Base-by-base conservation (phyloP, 331 rosid genomes). In the Telfairia occidentalis region DNA sequence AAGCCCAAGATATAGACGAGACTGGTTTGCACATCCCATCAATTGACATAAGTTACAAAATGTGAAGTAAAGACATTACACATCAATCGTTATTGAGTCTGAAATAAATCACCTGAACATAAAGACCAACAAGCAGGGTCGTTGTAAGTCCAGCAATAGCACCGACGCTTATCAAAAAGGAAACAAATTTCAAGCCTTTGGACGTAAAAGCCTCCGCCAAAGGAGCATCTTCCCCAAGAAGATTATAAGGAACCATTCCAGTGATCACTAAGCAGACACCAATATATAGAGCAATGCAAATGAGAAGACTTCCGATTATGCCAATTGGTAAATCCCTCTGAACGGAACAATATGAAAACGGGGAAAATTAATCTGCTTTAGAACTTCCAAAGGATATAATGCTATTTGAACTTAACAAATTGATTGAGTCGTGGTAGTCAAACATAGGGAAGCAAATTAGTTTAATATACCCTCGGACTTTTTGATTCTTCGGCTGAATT, bases 401-500 rank as follows among this genome's bases (percentile, higher is more conserved):
- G 32, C n/a, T 16, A 34, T 37, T 55, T 57, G 28, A 60, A 60
- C 49, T 75, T 71, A 6, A 37, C 35, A 50, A 63, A 77, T 12
- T 37, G 8, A 46, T 35, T 28, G 50, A n/a, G 53, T 50, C 12
- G 3, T 3, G 35, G 2, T 64, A 69, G 19, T 28, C 48, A 40
- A 70, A 65, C 76, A 19, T 48, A 75, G 19, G 76, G 65, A 70
- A 82, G 74, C 70, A 40, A 76, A 74, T 78, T 72, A 81, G 63
- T 78, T 19, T 75, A 49, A 73, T 50, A 54, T 77, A 92, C 97
- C 97, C 92, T 96, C 0, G 97, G 99, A 75, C 84, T 87, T 85
- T 87, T 95, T 77, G 99, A 85, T 84, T 95, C 99, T 86, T 95
- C 99, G 5, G 99, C 99, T 79, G 99, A 95, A 87, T 94, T 94